Percentiles rank a stretch among this genome's conserved stretches.
Evolutionary conservation across 2,329 filamentous ascomycete genomes (phyloP).

Genomic region (Emericellopsis atlantica): DNA sequence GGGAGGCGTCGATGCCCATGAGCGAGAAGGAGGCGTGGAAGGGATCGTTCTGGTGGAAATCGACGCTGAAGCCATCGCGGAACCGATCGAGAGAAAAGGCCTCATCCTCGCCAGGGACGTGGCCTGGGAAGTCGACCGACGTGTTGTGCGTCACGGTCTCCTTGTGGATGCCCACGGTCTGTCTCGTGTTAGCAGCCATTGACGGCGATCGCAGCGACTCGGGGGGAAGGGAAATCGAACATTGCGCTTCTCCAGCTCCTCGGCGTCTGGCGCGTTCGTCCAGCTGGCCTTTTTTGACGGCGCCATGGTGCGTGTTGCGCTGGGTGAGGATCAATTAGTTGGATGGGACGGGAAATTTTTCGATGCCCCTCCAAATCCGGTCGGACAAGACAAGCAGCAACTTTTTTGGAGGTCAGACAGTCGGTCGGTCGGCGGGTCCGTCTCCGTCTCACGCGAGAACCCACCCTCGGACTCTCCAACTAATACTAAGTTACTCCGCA

Average conservation of each 20-base stretch:
- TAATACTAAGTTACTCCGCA: too few relatives aligned
- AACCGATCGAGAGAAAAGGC: slow-evolving; percentile 68
- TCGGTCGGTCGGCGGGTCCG: too few relatives aligned
- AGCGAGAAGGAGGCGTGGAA: slow-evolving; percentile 81
- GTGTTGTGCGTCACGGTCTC: slow-evolving; percentile 85
- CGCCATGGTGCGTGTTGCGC: slow-evolving; percentile 12
- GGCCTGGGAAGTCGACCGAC: slow-evolving; percentile 84
- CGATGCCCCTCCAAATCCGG: slow-evolving; percentile 15
- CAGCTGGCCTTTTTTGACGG: slow-evolving; percentile 19
- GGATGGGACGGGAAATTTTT: slow-evolving; percentile 12
- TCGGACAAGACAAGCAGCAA: too few relatives aligned
- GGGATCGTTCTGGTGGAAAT: slow-evolving; percentile 74
- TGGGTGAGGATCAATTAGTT: neutral
- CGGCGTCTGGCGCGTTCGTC: slow-evolving; percentile 29
- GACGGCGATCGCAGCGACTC: neutral
- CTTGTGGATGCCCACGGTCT: slow-evolving; percentile 78
- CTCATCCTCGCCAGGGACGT: slow-evolving; percentile 80
- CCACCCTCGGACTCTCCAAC: too few relatives aligned
- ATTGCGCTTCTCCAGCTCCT: slow-evolving; percentile 49
- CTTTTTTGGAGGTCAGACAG: too few relatives aligned
- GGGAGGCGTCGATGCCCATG: slow-evolving; percentile 78
- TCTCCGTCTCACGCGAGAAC: too few relatives aligned
- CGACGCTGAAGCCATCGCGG: slow-evolving; percentile 53
- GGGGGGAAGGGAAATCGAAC: slow-evolving; percentile 21
- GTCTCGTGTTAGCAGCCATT: neutral